phyloP scores from a whole-genome alignment of 495 filamentous ascomycete species.

The Bacidia gigantensis region DNA sequence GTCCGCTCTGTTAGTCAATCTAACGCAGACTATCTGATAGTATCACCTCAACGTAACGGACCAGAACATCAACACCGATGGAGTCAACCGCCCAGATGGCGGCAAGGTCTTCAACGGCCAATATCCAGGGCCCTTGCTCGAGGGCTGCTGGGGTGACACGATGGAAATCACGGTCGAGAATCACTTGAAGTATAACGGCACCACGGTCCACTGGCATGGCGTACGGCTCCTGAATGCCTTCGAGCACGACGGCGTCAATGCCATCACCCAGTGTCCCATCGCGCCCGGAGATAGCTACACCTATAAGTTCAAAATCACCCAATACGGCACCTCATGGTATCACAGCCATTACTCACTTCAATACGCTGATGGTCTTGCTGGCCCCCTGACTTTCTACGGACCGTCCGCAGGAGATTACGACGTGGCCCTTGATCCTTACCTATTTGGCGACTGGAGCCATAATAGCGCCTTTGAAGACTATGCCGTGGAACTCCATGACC shows the following conservation, averaged over 20 bases:
- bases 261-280: constrained; percentile 14
- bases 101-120: constrained; percentile 14
- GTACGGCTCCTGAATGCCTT: constrained; percentile 1
- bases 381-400: constrained; percentile 27
- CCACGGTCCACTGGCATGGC: constrained; percentile 11
- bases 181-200: constrained; percentile 10
- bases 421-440: constrained; percentile 38
- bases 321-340: constrained; percentile 46
- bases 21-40: neutral
- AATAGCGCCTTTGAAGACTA: constrained; percentile 10
- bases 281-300: constrained; percentile 22
- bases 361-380: constrained; percentile 25
- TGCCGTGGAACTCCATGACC: constrained; percentile 6
- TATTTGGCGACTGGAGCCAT: constrained; percentile 28
- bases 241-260: constrained; percentile 1
- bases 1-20: neutral
- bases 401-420: constrained; percentile 38
- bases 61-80: constrained; percentile 11
- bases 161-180: constrained; percentile 19
- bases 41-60: constrained; percentile 8
- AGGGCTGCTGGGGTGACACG: constrained; percentile 17
- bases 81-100: constrained; percentile 4
- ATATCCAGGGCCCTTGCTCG: constrained; percentile 16
- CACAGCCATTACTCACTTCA: constrained; percentile 47
- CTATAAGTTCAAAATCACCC: constrained; percentile 37